These are phyloP conservation scores for Tubosaeta sp. DNA, from an alignment of 768 basidiomycete genomes.

Conservation along the genomic window DNA sequence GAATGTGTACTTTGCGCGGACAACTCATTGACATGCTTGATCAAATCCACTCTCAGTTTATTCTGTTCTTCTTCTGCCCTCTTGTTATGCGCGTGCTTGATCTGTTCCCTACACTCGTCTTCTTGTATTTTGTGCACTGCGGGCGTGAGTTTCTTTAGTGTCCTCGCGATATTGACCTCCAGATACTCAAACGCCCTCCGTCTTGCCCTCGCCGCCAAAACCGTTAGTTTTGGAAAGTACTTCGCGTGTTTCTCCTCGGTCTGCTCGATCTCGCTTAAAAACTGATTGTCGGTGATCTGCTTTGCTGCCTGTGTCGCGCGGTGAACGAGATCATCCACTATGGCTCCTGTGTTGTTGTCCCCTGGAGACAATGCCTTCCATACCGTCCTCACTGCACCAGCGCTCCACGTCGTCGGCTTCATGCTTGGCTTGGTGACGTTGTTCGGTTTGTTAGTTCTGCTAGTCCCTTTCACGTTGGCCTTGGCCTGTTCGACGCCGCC, in stretches of 20 bases:
- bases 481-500: conserved; percentile 5
- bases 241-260: neutral
- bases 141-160: conserved; percentile 7
- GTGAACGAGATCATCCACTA: conserved; percentile 4
- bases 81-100: neutral
- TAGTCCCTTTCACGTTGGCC: neutral
- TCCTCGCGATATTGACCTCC: neutral
- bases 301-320: neutral
- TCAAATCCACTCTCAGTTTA: conserved; percentile 14
- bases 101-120: neutral
- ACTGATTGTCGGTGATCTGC: conserved; percentile 10
- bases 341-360: neutral
- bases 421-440: too few species aligned
- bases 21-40: conserved; percentile 14
- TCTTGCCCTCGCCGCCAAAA: neutral
- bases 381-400: neutral
- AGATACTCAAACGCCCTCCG: neutral
- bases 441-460: too few species aligned
- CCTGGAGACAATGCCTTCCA: neutral
- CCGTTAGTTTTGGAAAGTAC: neutral
- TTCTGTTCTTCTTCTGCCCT: conserved; percentile 6
- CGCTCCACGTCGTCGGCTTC: neutral
- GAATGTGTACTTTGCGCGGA: conserved; percentile 2
- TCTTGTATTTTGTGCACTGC: conserved; percentile 10
- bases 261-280: conserved; percentile 9